Evolutionary conservation across 192 early-diverging fungal genomes (phyloP), one percentile per base, ranked within the genome.

Genomic region (Pilobolus umbonatus): DNA sequence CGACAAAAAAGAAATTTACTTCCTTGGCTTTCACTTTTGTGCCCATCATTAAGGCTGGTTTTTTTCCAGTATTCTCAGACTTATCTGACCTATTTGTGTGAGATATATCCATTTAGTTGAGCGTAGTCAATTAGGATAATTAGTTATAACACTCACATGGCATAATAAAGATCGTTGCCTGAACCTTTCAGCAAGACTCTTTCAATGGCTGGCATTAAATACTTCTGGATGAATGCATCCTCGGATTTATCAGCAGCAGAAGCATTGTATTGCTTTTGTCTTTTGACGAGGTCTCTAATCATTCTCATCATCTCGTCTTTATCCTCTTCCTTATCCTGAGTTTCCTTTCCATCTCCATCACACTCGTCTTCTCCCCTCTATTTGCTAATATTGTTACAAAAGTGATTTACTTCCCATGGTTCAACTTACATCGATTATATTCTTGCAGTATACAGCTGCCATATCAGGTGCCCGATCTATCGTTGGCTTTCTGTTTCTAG

Each of bases 121-220:
- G 28, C 34, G 34, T 29, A 19, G 28, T 34, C n/a, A 30, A 34
- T 1, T 5, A 7, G 19, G 17, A 51, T 34, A 51, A 17, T 34
- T 31, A 30, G 29, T 15, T 51, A 34, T 51, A n/a, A 51, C 31
- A 34, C 30, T 51, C 10, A 51, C 49, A 51, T 34, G 14, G 30
- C 49, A 32, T 32, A 51, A 21, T 4, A 1, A 7, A 21, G 14
- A 15, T 51, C 31, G 1, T 51, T 30, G 1, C 9, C 10, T 51
- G 30, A 6, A 0, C 22, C 30, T 34, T 15, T 1, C 9, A 51
- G 34, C 30, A 51, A 34, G 5, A 51, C 29, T 51, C 31, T 34
- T 34, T 15, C 0, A 21, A 51, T 34, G 28, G 15, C 30, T 12
- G 49, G 8, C 10, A 51, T 17, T 1, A 51, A 31, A 29, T 31